Conservation (phyloP, 495 filamentous ascomycete genomes). For the Durotheca rogersii region DNA sequence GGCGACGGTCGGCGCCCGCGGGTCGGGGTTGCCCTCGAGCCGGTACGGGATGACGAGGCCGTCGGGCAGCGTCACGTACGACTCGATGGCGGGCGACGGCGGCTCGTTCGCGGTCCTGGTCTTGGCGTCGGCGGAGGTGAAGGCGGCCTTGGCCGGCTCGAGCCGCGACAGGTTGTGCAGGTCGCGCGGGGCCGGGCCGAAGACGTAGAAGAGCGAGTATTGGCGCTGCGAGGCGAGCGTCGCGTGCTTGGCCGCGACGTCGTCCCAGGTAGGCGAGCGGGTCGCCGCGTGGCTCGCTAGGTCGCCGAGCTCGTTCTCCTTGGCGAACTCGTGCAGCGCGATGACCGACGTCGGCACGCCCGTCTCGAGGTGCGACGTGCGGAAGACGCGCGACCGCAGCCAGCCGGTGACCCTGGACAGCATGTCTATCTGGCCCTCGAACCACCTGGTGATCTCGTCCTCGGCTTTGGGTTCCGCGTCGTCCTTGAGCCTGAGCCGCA, state of each 20-base stretch:
- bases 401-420: conserved; percentile 73
- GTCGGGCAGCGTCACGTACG: conserved; percentile 66
- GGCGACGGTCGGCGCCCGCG: conserved; percentile 65
- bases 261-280: conserved; percentile 56
- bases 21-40: conserved; percentile 68
- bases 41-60: conserved; percentile 67
- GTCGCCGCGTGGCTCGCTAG: conserved; percentile 62
- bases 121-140: conserved; percentile 54
- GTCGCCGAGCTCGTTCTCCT: conserved; percentile 62
- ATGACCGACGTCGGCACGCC: conserved; percentile 56
- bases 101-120: conserved; percentile 47
- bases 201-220: conserved; percentile 75
- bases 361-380: conserved; percentile 56
- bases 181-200: conserved; percentile 71
- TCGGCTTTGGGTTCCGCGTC: conserved; percentile 55
- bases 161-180: conserved; percentile 49
- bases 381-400: conserved; percentile 66
- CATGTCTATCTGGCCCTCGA: conserved; percentile 72
- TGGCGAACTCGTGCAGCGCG: conserved; percentile 69
- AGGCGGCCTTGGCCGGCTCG: conserved; percentile 42
- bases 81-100: conserved; percentile 58
- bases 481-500: conserved; percentile 57
- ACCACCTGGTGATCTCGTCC: conserved; percentile 64
- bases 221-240: conserved; percentile 55
- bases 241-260: conserved; percentile 58